A percentile compares a stretch with the other conserved stretches of the same genome.
Evolutionary conservation across 2,329 filamentous ascomycete genomes (phyloP).

Genomic region (Hyphodiscus sp.): DNA sequence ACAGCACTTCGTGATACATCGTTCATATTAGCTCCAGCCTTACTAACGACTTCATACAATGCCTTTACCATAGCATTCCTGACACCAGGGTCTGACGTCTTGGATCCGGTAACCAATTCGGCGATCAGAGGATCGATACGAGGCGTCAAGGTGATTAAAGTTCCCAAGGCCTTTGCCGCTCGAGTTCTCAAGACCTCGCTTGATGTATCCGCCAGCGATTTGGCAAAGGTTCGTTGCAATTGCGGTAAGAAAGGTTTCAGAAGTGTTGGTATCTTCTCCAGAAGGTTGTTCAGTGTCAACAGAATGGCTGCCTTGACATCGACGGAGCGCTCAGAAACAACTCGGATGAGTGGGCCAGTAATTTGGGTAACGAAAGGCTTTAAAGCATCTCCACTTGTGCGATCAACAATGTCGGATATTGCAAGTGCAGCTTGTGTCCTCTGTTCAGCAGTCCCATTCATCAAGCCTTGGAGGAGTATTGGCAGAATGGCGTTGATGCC

Average conservation of each 20-base stretch:
- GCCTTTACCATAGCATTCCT: constrained; percentile 96
- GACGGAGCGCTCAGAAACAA: constrained; percentile 91
- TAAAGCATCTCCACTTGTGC: constrained; percentile 78
- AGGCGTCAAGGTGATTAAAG: constrained; percentile 90
- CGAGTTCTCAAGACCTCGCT: constrained; percentile 82
- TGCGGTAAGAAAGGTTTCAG: constrained; percentile 96
- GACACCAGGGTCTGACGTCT: constrained; percentile 80
- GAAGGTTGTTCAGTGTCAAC: constrained; percentile 84
- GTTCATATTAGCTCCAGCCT: constrained; percentile 91
- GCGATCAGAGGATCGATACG: constrained; percentile 89
- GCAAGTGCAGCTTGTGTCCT: constrained; percentile 85
- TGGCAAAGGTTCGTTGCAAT: constrained; percentile 92
- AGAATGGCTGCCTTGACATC: constrained; percentile 96
- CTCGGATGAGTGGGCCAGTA: constrained; percentile 93
- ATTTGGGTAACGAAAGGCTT: constrained; percentile 97
- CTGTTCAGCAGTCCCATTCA: constrained; percentile 93
- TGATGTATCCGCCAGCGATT: constrained; percentile 86
- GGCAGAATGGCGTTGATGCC: constrained; percentile 94
- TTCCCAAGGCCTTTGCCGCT: constrained; percentile 89
- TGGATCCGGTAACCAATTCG: constrained; percentile 92
- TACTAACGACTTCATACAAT: constrained; percentile 91
- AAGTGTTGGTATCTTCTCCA: constrained; percentile 94
- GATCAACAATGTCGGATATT: constrained; percentile 92
- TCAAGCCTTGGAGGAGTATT: constrained; percentile 94
- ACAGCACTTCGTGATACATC: constrained; percentile 84